phyloP scores from a whole-genome alignment of 768 basidiomycete genomes.

The Infundibulicybe gibba region DNA sequence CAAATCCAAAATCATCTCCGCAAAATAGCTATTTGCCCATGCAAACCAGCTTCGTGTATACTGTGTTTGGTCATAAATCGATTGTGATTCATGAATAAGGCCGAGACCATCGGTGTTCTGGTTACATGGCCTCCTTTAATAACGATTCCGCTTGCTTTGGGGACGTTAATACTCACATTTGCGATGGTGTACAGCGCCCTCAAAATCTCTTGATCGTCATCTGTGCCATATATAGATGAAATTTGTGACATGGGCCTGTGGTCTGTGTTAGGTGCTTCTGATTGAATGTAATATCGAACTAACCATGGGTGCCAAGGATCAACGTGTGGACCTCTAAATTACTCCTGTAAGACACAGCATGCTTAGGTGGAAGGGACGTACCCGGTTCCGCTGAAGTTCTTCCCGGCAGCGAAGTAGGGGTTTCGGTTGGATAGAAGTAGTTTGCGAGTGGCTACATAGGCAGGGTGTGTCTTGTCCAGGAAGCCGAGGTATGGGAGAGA shows the following conservation, averaged over 20 bases:
- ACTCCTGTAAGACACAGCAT: neutral
- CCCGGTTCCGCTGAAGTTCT: slow-evolving; percentile 68
- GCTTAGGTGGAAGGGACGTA: slow-evolving; percentile 24
- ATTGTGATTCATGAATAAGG: slow-evolving; percentile 74
- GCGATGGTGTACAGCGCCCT: slow-evolving; percentile 59
- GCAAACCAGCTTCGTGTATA: slow-evolving; percentile 80
- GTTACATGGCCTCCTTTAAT: no score
- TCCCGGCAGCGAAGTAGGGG: slow-evolving; percentile 67
- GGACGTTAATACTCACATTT: slow-evolving; percentile 45
- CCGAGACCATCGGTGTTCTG: slow-evolving; percentile 74
- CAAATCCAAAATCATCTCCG: slow-evolving; percentile 78
- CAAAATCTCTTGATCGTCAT: slow-evolving; percentile 68
- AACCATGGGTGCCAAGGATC: slow-evolving; percentile 71
- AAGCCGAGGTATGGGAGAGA: slow-evolving; percentile 80
- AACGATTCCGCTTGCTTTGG: no score
- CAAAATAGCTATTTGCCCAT: slow-evolving; percentile 82
- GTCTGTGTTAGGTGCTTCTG: slow-evolving; percentile 1
- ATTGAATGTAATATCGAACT: slow-evolving; percentile 5
- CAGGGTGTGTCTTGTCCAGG: slow-evolving; percentile 52
- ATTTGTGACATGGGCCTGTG: slow-evolving; percentile 79
- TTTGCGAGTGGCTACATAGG: slow-evolving; percentile 64
- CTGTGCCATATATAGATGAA: slow-evolving; percentile 68
- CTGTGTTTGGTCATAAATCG: slow-evolving; percentile 49
- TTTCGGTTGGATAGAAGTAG: slow-evolving; percentile 59
- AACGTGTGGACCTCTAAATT: slow-evolving; percentile 68